Evolutionary conservation across 345 rosid species (phyloP), one percentile per base, ranked within the genome.

Genomic region (Camelina laxa): DNA sequence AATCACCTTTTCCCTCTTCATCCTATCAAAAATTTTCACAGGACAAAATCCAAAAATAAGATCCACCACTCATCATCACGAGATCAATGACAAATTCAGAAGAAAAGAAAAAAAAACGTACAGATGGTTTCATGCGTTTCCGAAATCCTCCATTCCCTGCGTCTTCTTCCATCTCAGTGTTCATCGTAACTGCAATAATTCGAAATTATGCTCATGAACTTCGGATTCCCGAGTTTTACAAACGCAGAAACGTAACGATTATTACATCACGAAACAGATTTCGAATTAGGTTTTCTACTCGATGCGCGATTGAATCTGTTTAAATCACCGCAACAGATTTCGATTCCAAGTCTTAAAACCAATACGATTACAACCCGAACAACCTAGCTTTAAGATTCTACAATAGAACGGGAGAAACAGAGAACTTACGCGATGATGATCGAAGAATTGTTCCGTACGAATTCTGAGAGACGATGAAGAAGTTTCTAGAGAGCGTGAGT

Each of bases 41-140:
- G 53, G 24, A 17, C 68, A 39, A 58, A 27, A 16, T 79, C n/a
- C 16, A 14, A 22, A 45, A 55, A 13, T 10, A 35, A 5, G n/a
- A 47, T 56, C 24, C 66, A 51, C 69, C 6, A 80, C 49, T 62
- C 51, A 79, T 39, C 74, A 57, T 41, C 24, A 16, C 31, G 6
- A 74, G 31, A 41, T 33, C 59, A 47, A 55, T 44, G 6, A 33
- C 45, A 80, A 44, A 78, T n/a, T 20, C 24, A 64, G 30, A 27
- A 27, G 30, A 70, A 17, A 70, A 17, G 17, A 33, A 4, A 44
- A 21, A 21, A 59, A 48, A 33, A 73, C 82, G 24, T 84, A 94
- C 99, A 12, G 74, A 79, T 7, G 82, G 66, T 65, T 83, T 89
- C 83, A 81, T 72, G 80, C 96, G 97, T 82, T 94, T 94, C 65